Evolutionary conservation across 352 stramenopile species (phyloP).

Genomic region (Ophiocytium majus): DNA sequence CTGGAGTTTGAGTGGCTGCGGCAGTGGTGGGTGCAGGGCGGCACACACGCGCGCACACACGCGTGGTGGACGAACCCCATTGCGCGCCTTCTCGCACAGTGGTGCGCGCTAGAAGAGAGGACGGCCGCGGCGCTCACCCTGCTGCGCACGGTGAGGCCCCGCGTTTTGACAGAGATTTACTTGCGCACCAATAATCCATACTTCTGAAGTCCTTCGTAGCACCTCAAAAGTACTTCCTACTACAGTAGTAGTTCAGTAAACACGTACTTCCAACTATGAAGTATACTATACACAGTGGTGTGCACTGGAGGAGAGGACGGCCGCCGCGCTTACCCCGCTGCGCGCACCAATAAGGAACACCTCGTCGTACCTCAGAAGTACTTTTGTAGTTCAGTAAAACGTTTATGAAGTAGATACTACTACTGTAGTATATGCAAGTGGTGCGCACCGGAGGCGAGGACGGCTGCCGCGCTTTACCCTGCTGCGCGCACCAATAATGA

Average conservation of each 20-base stretch:
- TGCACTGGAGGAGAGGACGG: slow-evolving; percentile 34
- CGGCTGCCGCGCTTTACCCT: slow-evolving; percentile 29
- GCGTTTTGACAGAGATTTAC: neutral
- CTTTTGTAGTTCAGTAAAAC: too few species aligned
- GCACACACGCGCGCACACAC: slow-evolving; percentile 37
- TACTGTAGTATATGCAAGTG: too few species aligned
- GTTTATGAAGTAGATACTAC: too few species aligned
- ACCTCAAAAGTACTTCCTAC: too few species aligned
- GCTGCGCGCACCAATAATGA: too few species aligned
- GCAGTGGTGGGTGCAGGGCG: slow-evolving; percentile 54
- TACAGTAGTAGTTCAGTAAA: slow-evolving; percentile 23
- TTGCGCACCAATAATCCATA: too few species aligned
- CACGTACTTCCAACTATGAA: too few species aligned
- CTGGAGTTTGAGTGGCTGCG: slow-evolving; percentile 57
- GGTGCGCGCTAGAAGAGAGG: slow-evolving; percentile 35
- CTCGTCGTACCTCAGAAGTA: too few species aligned
- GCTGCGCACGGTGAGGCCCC: too few species aligned
- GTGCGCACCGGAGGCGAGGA: slow-evolving; percentile 37
- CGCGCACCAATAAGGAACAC: too few species aligned
- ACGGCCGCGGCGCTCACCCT: slow-evolving; percentile 33
- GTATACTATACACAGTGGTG: slow-evolving; percentile 33
- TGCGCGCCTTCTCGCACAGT: slow-evolving; percentile 27
- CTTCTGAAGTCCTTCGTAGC: too few species aligned
- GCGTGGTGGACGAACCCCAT: slow-evolving; percentile 47
- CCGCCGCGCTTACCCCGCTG: slow-evolving; percentile 34